Evolutionary conservation across 176 grass and related monocot species (phyloP).

Genomic region (Aegilops sharonensis): DNA sequence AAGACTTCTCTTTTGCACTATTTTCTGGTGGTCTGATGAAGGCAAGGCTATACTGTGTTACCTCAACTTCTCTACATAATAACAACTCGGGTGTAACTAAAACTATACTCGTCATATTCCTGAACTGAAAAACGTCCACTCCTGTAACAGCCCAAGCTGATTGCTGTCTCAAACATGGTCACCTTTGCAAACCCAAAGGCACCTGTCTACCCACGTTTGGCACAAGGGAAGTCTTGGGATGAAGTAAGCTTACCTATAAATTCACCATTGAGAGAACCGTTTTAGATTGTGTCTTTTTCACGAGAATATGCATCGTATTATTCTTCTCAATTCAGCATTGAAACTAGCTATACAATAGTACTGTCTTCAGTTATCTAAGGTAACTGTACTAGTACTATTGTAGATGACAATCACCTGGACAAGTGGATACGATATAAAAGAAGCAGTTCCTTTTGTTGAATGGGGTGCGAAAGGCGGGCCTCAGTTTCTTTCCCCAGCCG

Average conservation of each 20-base stretch:
- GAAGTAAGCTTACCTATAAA: slow-evolving; percentile 48
- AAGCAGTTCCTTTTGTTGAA: slow-evolving; percentile 76
- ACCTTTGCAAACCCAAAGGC: slow-evolving; percentile 67
- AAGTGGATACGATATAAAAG: slow-evolving; percentile 65
- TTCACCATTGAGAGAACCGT: too few relatives aligned
- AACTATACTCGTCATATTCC: not conserved
- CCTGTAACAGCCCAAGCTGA: slow-evolving; percentile 51
- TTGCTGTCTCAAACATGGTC: slow-evolving; percentile 60
- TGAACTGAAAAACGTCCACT: not conserved
- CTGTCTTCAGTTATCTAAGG: not conserved
- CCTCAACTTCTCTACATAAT: not conserved
- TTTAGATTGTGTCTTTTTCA: not conserved
- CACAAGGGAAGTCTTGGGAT: slow-evolving; percentile 77
- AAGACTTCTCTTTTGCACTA: slow-evolving; percentile 69
- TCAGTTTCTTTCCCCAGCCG: slow-evolving; percentile 53
- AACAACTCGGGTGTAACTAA: not conserved
- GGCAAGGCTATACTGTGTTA: slow-evolving; percentile 1
- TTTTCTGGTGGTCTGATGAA: slow-evolving; percentile 58
- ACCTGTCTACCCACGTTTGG: slow-evolving; percentile 70
- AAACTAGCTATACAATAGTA: not conserved
- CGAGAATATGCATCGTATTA: not conserved
- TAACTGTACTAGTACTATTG: not conserved
- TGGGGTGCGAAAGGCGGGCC: slow-evolving; percentile 52
- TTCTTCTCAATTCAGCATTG: not conserved
- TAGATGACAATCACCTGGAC: slow-evolving; percentile 91